Conservation (phyloP, 2,329 filamentous ascomycete species). For the Sporothrix dimorphospora region DNA sequence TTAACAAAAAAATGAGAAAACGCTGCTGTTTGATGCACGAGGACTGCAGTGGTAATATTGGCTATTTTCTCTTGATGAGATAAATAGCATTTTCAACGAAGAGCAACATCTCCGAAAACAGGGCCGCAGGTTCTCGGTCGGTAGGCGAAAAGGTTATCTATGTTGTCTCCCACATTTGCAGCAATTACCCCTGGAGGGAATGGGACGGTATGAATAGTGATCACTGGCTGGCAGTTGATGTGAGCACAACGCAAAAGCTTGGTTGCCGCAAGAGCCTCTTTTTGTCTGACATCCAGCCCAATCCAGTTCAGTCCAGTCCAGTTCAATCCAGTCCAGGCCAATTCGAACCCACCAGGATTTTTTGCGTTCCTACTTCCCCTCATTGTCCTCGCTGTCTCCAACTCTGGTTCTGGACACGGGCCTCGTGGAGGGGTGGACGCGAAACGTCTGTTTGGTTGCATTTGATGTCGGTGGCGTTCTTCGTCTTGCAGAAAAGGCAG, state of each 20-base stretch:
- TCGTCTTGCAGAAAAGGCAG: not conserved
- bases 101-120: too few species aligned
- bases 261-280: conserved; percentile 1
- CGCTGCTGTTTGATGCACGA: too few species aligned
- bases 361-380: not conserved
- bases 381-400: not conserved
- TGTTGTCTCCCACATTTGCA: not conserved
- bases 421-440: not conserved
- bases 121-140: too few species aligned
- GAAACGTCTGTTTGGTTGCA: not conserved
- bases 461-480: not conserved
- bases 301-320: not conserved
- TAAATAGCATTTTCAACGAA: too few species aligned
- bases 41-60: too few species aligned
- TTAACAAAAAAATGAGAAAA: too few species aligned
- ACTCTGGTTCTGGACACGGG: conserved; percentile 21
- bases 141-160: not conserved
- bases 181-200: conserved; percentile 7
- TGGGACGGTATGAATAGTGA: not conserved
- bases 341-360: not conserved
- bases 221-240: not conserved
- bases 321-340: not conserved
- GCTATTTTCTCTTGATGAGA: too few species aligned
- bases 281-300: not conserved
- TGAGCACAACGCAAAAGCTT: not conserved